These are phyloP conservation scores for Calonectria henricotiae DNA, from an alignment of 2,329 filamentous ascomycete species.

Conservation along the genomic window DNA sequence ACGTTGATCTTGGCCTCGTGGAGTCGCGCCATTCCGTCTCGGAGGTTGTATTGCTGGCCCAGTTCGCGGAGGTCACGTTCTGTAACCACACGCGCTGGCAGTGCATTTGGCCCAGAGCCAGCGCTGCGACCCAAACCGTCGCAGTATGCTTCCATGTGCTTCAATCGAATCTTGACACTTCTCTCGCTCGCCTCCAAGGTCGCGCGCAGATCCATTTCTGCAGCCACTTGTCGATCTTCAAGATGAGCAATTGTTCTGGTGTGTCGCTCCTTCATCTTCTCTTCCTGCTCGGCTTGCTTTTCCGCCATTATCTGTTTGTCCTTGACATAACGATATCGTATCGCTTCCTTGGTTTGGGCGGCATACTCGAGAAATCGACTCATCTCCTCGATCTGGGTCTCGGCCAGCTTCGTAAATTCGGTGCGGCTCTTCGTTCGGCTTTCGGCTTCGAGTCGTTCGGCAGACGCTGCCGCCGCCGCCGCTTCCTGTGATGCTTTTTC, in stretches of 20 bases:
- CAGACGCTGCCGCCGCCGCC: slow-evolving; percentile 61
- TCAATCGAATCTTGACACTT: slow-evolving; percentile 72
- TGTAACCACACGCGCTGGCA: slow-evolving; percentile 71
- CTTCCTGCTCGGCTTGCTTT: slow-evolving; percentile 65
- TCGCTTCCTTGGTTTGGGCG: slow-evolving; percentile 64
- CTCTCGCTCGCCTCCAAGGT: slow-evolving; percentile 72
- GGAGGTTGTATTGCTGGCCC: slow-evolving; percentile 74
- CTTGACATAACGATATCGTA: slow-evolving; percentile 68
- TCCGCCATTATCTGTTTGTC: slow-evolving; percentile 66
- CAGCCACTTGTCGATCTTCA: slow-evolving; percentile 75
- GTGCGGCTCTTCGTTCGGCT: slow-evolving; percentile 63
- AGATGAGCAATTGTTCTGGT: slow-evolving; percentile 69
- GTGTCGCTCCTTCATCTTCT: slow-evolving; percentile 72
- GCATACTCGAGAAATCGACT: slow-evolving; percentile 69
- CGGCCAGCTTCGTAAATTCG: slow-evolving; percentile 64
- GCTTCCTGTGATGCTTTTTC: slow-evolving; percentile 65
- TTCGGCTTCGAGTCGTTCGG: slow-evolving; percentile 64
- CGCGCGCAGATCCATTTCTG: slow-evolving; percentile 73
- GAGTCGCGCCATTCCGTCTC: slow-evolving; percentile 73
- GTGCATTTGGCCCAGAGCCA: slow-evolving; percentile 49
- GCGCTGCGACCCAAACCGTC: slow-evolving; percentile 66
- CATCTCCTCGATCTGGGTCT: slow-evolving; percentile 68
- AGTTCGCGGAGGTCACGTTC: slow-evolving; percentile 74
- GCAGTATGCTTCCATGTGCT: slow-evolving; percentile 79
- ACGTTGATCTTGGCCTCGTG: slow-evolving; percentile 77